phyloP scores from a whole-genome alignment of 352 stramenopile genomes.

The Lagenidium giganteum region DNA sequence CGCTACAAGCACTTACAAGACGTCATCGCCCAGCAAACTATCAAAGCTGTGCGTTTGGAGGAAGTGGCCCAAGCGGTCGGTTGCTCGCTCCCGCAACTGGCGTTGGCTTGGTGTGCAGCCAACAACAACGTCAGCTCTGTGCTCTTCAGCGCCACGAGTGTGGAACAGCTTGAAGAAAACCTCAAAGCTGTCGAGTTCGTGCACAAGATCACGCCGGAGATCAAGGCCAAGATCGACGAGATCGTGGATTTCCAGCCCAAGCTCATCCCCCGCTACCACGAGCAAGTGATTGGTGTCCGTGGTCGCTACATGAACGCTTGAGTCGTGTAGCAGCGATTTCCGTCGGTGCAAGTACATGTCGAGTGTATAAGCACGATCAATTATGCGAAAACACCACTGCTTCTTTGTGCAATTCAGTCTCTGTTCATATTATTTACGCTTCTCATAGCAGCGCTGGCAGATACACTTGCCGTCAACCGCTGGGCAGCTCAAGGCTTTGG shows the following conservation, averaged over 20 bases:
- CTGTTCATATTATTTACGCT: no score
- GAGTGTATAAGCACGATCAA: no score
- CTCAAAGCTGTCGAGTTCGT: slow-evolving; percentile 32
- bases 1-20: slow-evolving; percentile 3
- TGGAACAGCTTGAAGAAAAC: slow-evolving; percentile 48
- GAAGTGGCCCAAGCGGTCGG: slow-evolving; percentile 30
- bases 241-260: slow-evolving; percentile 32
- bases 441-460: slow-evolving; percentile 67
- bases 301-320: no score
- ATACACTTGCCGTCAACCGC: slow-evolving; percentile 75
- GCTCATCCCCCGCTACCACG: slow-evolving; percentile 13
- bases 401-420: no score
- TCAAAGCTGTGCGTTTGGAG: slow-evolving; percentile 25
- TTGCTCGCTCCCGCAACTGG: slow-evolving; percentile 32
- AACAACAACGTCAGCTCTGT: slow-evolving; percentile 53
- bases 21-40: slow-evolving; percentile 9
- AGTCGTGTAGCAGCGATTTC: no score
- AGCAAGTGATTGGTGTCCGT: slow-evolving; percentile 13
- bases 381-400: no score
- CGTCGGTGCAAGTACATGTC: no score
- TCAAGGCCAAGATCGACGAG: slow-evolving; percentile 43
- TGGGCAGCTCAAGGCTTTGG: slow-evolving; percentile 70
- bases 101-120: slow-evolving; percentile 45
- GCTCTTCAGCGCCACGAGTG: slow-evolving; percentile 38
- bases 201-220: slow-evolving; percentile 36